Evolutionary conservation across 495 filamentous ascomycete genomes (phyloP).

Genomic region (Hypoxylon perforatum): DNA sequence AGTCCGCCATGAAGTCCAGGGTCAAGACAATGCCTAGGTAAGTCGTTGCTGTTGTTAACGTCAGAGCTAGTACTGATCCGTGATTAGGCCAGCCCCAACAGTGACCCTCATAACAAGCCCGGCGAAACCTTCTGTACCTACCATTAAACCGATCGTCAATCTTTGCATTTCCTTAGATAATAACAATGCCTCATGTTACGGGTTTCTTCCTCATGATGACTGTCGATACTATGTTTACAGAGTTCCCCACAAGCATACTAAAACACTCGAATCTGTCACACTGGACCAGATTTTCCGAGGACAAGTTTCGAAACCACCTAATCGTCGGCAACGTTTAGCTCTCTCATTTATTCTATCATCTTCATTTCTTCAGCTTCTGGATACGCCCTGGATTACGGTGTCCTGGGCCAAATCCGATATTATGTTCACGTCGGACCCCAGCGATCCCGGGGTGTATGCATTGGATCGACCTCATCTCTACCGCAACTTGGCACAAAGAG

Average conservation of each 20-base stretch:
- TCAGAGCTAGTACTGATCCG: neutral
- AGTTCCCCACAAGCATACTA: neutral
- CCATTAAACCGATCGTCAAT: neutral
- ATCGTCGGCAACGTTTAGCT: slow-evolving; percentile 21
- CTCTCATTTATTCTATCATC: slow-evolving; percentile 34
- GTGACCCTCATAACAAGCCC: neutral
- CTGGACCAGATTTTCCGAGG: slow-evolving; percentile 31
- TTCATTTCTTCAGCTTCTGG: slow-evolving; percentile 37
- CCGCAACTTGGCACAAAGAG: neutral
- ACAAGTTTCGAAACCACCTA: neutral
- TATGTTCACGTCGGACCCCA: slow-evolving; percentile 25
- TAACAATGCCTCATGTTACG: neutral
- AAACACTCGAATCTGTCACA: slow-evolving; percentile 4
- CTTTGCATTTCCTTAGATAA: slow-evolving; percentile 7
- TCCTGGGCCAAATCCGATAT: slow-evolving; percentile 21
- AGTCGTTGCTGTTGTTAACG: too few relatives aligned
- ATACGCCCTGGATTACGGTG: slow-evolving; percentile 30
- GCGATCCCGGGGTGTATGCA: neutral
- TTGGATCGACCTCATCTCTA: slow-evolving; percentile 7
- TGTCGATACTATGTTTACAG: slow-evolving; percentile 27
- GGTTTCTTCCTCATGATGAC: slow-evolving; percentile 21
- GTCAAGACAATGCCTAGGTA: too few relatives aligned
- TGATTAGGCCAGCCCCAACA: neutral
- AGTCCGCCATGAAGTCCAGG: too few relatives aligned
- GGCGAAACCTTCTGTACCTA: neutral